A percentile compares a stretch with the other conserved stretches of the same genome.
phyloP scores from a whole-genome alignment of 1,284 basidiomycete genomes.

The Porogramme epimiltina region DNA sequence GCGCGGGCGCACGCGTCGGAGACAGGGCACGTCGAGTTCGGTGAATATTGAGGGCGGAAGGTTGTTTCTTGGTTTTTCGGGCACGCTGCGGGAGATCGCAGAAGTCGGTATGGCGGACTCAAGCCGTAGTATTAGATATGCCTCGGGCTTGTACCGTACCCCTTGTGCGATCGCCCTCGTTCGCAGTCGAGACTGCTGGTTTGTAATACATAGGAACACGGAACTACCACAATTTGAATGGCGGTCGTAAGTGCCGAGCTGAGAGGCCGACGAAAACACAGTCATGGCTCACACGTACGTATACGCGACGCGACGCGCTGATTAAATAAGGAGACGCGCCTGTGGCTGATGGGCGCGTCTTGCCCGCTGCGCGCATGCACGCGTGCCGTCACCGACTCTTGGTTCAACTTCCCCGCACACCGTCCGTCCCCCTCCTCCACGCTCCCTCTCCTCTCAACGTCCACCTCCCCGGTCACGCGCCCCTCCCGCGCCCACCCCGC shows the following conservation, averaged over 20 bases:
- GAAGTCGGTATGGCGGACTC: slow-evolving; percentile 10
- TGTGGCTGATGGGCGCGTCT: slow-evolving; percentile 23
- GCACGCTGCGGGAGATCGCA: slow-evolving; percentile 1
- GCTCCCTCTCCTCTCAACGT: neutral
- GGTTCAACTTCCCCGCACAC: no score
- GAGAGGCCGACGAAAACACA: no score
- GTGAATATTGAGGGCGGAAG: slow-evolving; percentile 67
- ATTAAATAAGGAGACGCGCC: slow-evolving; percentile 18
- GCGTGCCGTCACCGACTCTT: no score
- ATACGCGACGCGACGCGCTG: neutral
- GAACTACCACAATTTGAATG: no score
- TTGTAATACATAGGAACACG: no score
- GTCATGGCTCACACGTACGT: no score
- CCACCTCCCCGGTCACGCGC: no score
- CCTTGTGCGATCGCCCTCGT: slow-evolving; percentile 13
- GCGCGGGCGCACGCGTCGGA: slow-evolving; percentile 84
- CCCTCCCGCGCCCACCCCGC: no score
- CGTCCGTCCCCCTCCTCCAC: slow-evolving; percentile 1
- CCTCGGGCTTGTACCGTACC: slow-evolving; percentile 1
- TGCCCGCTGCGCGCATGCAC: slow-evolving; percentile 7
- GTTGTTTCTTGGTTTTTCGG: neutral
- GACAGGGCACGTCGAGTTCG: slow-evolving; percentile 87
- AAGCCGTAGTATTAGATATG: neutral
- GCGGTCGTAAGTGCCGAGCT: no score
- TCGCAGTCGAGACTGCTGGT: neutral